A percentile compares a stretch with the other conserved stretches of the same genome.
These are phyloP conservation scores for Rhizopogon roseolus DNA, from an alignment of 768 basidiomycete species.

Conservation along the genomic window DNA sequence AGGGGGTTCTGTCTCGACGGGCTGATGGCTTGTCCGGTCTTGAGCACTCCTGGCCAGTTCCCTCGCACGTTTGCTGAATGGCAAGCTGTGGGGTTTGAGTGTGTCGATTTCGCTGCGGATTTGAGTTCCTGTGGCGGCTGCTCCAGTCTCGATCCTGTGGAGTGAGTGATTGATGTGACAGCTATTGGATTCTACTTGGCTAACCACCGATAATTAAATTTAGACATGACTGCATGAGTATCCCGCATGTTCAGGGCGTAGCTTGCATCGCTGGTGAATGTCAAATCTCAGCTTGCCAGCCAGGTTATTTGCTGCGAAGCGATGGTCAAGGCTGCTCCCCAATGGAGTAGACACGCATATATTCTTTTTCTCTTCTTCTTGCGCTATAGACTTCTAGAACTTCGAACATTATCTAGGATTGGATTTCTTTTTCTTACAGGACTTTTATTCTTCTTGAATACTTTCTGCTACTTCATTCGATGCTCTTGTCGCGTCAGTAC, in stretches of 20 bases:
- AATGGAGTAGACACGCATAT: background rate
- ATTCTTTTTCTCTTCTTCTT: background rate
- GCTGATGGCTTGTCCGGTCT: constrained; percentile 18
- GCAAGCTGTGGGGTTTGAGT: constrained; percentile 19
- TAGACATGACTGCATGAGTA: constrained; percentile 24
- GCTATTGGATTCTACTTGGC: background rate
- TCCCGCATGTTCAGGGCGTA: constrained; percentile 18
- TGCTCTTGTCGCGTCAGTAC: background rate
- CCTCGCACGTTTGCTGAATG: constrained; percentile 11
- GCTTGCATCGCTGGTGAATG: constrained; percentile 23
- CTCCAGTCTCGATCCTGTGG: constrained; percentile 14
- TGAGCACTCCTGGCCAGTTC: background rate
- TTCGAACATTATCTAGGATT: background rate
- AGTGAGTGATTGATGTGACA: background rate
- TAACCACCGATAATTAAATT: background rate
- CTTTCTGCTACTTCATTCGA: background rate
- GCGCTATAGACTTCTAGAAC: too few species aligned
- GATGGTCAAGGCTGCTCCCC: constrained; percentile 13
- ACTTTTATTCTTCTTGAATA: background rate
- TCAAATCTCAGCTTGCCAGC: constrained; percentile 19
- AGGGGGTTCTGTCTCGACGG: constrained; percentile 15
- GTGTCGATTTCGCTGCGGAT: constrained; percentile 23
- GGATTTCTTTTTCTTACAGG: background rate
- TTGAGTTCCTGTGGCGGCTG: constrained; percentile 27
- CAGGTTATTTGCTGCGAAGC: constrained; percentile 15